Evolutionary conservation across 148 eudicot species (phyloP).

Genomic region (Gaultheria prostrata): DNA sequence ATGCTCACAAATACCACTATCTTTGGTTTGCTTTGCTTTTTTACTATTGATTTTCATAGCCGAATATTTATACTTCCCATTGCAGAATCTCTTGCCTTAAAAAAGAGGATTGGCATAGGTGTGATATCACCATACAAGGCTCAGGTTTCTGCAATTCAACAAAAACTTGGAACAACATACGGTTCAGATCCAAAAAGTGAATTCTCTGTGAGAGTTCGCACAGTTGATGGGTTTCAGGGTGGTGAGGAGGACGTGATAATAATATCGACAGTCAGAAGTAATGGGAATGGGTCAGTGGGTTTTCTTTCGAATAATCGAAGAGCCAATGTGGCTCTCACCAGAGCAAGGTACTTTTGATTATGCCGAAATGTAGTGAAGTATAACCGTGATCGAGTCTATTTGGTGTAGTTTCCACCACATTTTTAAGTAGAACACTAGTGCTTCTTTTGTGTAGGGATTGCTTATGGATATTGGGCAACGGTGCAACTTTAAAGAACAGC

Average conservation of each 20-base stretch:
- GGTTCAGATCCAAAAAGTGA: conserved; percentile 4
- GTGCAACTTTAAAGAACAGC: neutral
- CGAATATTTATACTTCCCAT: neutral
- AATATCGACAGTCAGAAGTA: conserved; percentile 2
- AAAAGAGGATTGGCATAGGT: neutral
- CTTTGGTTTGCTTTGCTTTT: neutral
- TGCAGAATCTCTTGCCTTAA: neutral
- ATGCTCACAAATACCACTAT: neutral
- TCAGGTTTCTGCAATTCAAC: neutral
- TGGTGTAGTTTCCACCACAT: neutral
- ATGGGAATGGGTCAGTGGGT: neutral
- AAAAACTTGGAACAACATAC: neutral
- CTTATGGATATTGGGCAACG: conserved; percentile 7
- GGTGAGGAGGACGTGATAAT: conserved; percentile 6
- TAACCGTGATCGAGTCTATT: neutral
- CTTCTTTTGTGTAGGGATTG: conserved; percentile 8
- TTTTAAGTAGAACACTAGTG: neutral
- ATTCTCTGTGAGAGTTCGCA: conserved; percentile 3
- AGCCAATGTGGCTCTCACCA: conserved; percentile 8
- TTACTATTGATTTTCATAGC: neutral
- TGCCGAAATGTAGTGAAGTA: neutral
- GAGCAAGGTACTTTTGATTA: neutral
- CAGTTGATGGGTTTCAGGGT: conserved; percentile 5
- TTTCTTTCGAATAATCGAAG: neutral
- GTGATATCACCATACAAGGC: conserved; percentile 5